These are phyloP conservation scores for Plasmodium reichenowi DNA, from an alignment of 169 alveolate genomes.

Conservation along the genomic window DNA sequence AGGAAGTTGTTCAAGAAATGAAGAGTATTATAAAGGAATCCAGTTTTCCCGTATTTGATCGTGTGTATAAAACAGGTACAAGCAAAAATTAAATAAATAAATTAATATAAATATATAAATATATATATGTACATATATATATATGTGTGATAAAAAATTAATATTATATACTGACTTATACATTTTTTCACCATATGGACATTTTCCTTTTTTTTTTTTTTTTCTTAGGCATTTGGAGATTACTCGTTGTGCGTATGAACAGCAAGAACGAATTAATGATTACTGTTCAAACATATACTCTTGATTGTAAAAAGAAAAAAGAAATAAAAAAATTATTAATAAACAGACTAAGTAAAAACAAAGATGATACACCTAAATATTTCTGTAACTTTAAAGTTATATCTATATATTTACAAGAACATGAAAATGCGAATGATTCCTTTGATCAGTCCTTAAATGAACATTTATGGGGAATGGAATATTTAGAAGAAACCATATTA, in stretches of 20 bases:
- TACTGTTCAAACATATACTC: conserved; percentile 63
- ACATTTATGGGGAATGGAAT: conserved; percentile 75
- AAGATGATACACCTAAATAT: conserved; percentile 49
- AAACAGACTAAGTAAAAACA: conserved; percentile 59
- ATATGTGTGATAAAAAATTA: background rate
- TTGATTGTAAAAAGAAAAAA: conserved; percentile 66
- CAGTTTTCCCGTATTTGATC: conserved; percentile 67
- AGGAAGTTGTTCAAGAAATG: conserved; percentile 64
- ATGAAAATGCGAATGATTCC: conserved; percentile 69
- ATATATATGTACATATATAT: background rate
- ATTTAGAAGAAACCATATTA: conserved; percentile 57
- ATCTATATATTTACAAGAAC: conserved; percentile 71
- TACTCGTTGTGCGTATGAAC: conserved; percentile 59
- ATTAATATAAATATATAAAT: background rate
- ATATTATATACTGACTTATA: background rate
- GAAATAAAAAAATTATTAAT: conserved; percentile 68
- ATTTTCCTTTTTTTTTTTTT: background rate
- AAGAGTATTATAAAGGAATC: conserved; percentile 65
- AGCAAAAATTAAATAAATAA: background rate
- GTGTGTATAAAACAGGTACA: conserved; percentile 74
- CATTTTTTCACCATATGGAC: background rate
- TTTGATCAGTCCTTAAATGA: conserved; percentile 59
- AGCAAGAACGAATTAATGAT: conserved; percentile 67
- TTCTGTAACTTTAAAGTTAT: conserved; percentile 50
- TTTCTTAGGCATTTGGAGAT: conserved; percentile 55